Evolutionary conservation across 2,329 filamentous ascomycete genomes (phyloP).

Genomic region (Penicillium sp.): DNA sequence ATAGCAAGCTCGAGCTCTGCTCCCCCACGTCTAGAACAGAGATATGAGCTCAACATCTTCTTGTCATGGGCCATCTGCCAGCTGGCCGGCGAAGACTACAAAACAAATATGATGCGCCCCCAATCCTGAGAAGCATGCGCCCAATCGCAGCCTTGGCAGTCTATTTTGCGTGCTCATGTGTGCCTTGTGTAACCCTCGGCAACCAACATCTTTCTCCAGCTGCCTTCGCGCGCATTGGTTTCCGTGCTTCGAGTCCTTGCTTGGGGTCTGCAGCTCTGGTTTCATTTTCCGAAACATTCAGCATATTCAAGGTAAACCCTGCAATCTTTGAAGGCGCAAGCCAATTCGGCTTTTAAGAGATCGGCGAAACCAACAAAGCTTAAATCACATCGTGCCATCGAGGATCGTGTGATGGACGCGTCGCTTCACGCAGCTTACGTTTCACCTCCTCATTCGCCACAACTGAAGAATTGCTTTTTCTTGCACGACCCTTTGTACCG

Average conservation of each 20-base stretch:
- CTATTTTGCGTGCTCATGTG: not conserved
- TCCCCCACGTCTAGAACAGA: not conserved
- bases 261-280: not conserved
- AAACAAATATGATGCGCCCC: not conserved
- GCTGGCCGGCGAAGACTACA: not conserved
- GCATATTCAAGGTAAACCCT: not conserved
- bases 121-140: not conserved
- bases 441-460: constrained; percentile 1
- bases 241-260: not conserved
- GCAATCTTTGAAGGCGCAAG: not conserved
- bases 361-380: not conserved
- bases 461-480: not conserved
- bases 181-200: not conserved
- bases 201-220: not conserved
- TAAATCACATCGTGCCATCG: not conserved
- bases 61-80: not conserved
- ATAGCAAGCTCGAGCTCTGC: not conserved
- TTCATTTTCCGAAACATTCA: not conserved
- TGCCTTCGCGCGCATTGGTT: not conserved
- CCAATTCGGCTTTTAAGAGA: not conserved
- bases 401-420: constrained; percentile 10
- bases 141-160: not conserved
- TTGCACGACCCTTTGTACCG: not conserved
- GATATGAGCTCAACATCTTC: not conserved
- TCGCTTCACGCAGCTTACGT: constrained; percentile 3